A percentile compares a stretch with the other conserved stretches of the same genome.
These are phyloP conservation scores for Harringtonia lauricola DNA, from an alignment of 2,329 filamentous ascomycete genomes.

Conservation along the genomic window DNA sequence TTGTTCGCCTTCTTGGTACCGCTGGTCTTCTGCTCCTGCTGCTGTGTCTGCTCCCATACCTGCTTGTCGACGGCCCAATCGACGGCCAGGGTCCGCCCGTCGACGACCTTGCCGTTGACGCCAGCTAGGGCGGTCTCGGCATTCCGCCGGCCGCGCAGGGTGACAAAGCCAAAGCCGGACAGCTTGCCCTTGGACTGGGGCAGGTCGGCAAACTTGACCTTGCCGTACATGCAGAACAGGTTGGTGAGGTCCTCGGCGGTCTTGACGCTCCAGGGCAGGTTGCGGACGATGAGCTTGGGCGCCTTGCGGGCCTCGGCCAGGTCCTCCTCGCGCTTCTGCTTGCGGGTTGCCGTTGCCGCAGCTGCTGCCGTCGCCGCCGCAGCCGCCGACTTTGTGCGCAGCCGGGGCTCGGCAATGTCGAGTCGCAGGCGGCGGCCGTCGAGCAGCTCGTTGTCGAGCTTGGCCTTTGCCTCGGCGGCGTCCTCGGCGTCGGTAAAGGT, in stretches of 20 bases:
- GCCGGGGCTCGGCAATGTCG: slow-evolving; percentile 78
- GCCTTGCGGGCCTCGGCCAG: slow-evolving; percentile 48
- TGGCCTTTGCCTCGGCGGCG: slow-evolving; percentile 66
- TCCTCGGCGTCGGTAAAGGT: slow-evolving; percentile 93
- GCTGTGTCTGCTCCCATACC: slow-evolving; percentile 62
- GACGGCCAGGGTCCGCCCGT: slow-evolving; percentile 80
- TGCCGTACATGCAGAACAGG: slow-evolving; percentile 80
- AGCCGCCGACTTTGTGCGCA: slow-evolving; percentile 55
- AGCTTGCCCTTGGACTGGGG: slow-evolving; percentile 69
- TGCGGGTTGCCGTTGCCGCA: slow-evolving; percentile 28
- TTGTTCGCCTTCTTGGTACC: slow-evolving; percentile 21
- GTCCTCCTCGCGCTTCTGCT: slow-evolving; percentile 47
- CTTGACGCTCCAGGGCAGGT: slow-evolving; percentile 93
- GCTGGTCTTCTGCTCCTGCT: slow-evolving; percentile 19
- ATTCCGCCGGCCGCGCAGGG: slow-evolving; percentile 78
- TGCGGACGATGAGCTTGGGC: slow-evolving; percentile 78
- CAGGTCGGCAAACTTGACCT: slow-evolving; percentile 77
- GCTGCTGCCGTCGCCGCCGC: slow-evolving; percentile 21
- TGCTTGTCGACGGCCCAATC: slow-evolving; percentile 95
- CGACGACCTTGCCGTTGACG: slow-evolving; percentile 82
- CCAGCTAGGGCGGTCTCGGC: slow-evolving; percentile 77
- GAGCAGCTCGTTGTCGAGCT: slow-evolving; percentile 68
- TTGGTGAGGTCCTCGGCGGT: slow-evolving; percentile 66
- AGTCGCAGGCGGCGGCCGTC: slow-evolving; percentile 74
- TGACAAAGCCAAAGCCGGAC: slow-evolving; percentile 86